Percentiles rank a stretch among this genome's conserved stretches.
phyloP scores from a whole-genome alignment of 495 filamentous ascomycete species.

The Staphylotrichum longicolle region DNA sequence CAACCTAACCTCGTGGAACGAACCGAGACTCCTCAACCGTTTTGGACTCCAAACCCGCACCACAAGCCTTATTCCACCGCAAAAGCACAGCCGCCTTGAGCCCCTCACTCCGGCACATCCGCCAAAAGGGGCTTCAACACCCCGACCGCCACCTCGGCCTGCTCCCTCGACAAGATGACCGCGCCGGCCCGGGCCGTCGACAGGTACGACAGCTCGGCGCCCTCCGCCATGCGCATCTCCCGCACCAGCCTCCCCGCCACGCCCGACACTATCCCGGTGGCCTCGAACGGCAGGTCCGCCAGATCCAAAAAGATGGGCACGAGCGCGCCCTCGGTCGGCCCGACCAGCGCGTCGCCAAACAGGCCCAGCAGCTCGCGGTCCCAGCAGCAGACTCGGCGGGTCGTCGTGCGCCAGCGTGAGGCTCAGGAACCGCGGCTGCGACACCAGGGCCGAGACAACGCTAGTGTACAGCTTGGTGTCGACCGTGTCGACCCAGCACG shows the following conservation, averaged over 20 bases:
- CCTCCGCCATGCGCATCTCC: constrained; percentile 50
- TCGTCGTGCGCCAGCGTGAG: constrained; percentile 83
- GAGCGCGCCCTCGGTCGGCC: constrained; percentile 64
- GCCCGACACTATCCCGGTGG: constrained; percentile 90
- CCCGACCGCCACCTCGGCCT: constrained; percentile 66
- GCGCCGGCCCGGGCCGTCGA: constrained; percentile 86
- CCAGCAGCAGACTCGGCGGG: constrained; percentile 77
- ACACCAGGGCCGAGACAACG: constrained; percentile 65
- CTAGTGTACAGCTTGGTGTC: constrained; percentile 66
- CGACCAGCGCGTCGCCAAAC: constrained; percentile 69
- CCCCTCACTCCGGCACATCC: neutral
- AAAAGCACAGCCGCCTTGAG: no score
- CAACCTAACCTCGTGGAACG: neutral
- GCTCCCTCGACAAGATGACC: constrained; percentile 76
- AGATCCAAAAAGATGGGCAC: constrained; percentile 90
- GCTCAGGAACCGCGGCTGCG: constrained; percentile 76
- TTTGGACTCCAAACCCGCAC: neutral
- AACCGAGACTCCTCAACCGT: neutral
- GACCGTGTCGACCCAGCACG: constrained; percentile 50
- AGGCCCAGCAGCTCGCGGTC: constrained; percentile 68
- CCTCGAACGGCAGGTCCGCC: constrained; percentile 75
- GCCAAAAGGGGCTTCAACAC: constrained; percentile 56
- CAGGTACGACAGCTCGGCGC: constrained; percentile 81
- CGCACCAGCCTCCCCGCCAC: constrained; percentile 76
- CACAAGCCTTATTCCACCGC: neutral